Evolutionary conservation across 768 basidiomycete species (phyloP).

Genomic region (Suillus clintonianus): DNA sequence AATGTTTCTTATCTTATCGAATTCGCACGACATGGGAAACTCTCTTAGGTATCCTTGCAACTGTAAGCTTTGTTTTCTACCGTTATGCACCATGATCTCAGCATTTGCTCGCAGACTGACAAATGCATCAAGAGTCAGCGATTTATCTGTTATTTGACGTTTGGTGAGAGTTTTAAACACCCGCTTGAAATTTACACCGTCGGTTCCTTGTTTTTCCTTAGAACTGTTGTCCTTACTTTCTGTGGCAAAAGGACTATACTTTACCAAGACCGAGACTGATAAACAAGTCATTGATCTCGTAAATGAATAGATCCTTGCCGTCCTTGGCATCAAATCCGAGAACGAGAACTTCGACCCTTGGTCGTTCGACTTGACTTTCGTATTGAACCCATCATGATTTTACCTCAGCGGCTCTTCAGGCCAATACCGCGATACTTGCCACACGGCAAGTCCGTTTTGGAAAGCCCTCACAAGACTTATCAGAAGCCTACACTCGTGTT

Average conservation of each 20-base stretch:
- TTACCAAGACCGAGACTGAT: conserved; percentile 87
- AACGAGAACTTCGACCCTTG: conserved; percentile 93
- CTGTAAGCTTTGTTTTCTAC: not conserved
- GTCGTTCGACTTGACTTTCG: conserved; percentile 14
- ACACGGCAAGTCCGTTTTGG: conserved; percentile 84
- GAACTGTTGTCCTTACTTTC: conserved; percentile 97
- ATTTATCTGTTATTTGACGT: conserved; percentile 93
- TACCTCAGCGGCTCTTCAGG: conserved; percentile 83
- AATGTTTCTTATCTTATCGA: not conserved
- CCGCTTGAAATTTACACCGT: conserved; percentile 60
- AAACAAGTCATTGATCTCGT: conserved; percentile 86
- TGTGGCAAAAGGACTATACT: conserved; percentile 99
- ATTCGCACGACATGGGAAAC: conserved; percentile 95
- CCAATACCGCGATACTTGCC: conserved; percentile 85
- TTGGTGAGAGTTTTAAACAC: conserved; percentile 98
- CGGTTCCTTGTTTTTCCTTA: conserved; percentile 27
- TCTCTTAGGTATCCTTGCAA: conserved; percentile 42
- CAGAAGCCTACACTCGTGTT: conserved; percentile 91
- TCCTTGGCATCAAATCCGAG: conserved; percentile 94
- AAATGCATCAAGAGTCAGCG: conserved; percentile 99
- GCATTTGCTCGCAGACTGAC: conserved; percentile 65
- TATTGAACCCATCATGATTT: conserved; percentile 14
- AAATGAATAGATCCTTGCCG: conserved; percentile 94
- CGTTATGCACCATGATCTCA: not conserved
- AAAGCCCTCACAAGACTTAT: conserved; percentile 74